Percentiles rank a stretch among this genome's conserved stretches.
Evolutionary conservation across 2,329 filamentous ascomycete species (phyloP).

Genomic region (Fusarium udum): DNA sequence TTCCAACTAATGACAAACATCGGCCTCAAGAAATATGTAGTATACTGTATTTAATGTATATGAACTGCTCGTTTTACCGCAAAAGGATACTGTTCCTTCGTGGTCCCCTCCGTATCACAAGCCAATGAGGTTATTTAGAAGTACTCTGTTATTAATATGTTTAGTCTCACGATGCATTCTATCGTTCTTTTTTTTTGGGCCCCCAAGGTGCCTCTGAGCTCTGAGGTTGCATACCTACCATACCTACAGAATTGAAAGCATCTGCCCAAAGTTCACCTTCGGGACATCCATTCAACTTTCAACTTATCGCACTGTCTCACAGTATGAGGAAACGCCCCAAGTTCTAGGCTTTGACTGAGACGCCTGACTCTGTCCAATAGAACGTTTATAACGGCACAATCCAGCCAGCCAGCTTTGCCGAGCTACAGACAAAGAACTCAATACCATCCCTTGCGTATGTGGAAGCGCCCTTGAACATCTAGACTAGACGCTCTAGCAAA

Average conservation of each 20-base stretch:
- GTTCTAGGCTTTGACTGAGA: slow-evolving; percentile 20
- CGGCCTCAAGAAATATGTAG: background rate
- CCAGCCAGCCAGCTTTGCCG: background rate
- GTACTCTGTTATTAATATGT: background rate
- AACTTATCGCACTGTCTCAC: slow-evolving; percentile 26
- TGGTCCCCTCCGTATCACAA: background rate
- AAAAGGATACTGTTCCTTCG: background rate
- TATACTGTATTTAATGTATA: background rate
- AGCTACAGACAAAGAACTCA: slow-evolving; percentile 21
- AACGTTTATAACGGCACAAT: slow-evolving; percentile 1
- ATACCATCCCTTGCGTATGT: slow-evolving; percentile 21
- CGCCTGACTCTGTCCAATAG: slow-evolving; percentile 22
- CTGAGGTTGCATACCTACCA: slow-evolving; percentile 14
- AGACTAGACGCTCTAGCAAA: slow-evolving; percentile 13
- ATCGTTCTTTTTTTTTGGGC: background rate
- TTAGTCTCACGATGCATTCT: background rate
- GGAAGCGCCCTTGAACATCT: slow-evolving; percentile 17
- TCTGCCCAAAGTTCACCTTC: background rate
- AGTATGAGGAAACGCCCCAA: slow-evolving; percentile 28
- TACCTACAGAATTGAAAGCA: slow-evolving; percentile 19
- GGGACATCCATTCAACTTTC: background rate
- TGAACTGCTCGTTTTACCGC: background rate
- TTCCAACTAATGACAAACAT: background rate
- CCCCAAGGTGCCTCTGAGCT: slow-evolving; percentile 3
- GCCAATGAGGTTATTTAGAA: background rate